Conservation (phyloP, 331 rosid species). For the Phaseolus coccineus region DNA sequence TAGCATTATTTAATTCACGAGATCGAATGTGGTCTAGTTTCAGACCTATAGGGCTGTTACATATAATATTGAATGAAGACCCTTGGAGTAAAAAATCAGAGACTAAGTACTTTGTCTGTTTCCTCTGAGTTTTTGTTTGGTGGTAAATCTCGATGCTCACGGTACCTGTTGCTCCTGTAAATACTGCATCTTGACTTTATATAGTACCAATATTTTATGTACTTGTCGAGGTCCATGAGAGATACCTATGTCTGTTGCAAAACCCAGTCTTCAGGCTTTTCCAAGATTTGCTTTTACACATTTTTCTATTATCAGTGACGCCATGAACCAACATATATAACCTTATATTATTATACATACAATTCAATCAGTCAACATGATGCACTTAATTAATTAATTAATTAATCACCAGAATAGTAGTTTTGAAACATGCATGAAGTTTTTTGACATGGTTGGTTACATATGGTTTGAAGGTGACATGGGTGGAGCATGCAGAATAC, state of each 20-base stretch:
- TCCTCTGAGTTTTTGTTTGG: constrained; percentile 41
- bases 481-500: constrained; percentile 96
- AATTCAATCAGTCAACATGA: not conserved
- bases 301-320: not conserved
- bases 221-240: constrained; percentile 24
- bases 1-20: constrained; percentile 40
- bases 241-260: constrained; percentile 46
- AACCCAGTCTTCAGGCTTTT: constrained; percentile 42
- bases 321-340: not conserved
- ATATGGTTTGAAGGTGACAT: constrained; percentile 69
- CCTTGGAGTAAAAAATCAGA: constrained; percentile 56
- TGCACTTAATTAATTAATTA: not conserved
- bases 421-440: not conserved
- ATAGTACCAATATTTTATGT: constrained; percentile 46
- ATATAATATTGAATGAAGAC: constrained; percentile 10
- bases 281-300: constrained; percentile 27
- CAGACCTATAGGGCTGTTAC: constrained; percentile 46
- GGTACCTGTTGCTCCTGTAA: constrained; percentile 48
- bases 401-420: too few species aligned
- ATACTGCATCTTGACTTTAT: constrained; percentile 41
- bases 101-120: constrained; percentile 59
- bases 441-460: too few species aligned
- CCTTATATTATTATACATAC: not conserved
- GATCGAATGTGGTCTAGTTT: constrained; percentile 46
- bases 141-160: constrained; percentile 66